Evolutionary conservation across 805 yeast genomes (phyloP).

Genomic region (Candida quercuum): DNA sequence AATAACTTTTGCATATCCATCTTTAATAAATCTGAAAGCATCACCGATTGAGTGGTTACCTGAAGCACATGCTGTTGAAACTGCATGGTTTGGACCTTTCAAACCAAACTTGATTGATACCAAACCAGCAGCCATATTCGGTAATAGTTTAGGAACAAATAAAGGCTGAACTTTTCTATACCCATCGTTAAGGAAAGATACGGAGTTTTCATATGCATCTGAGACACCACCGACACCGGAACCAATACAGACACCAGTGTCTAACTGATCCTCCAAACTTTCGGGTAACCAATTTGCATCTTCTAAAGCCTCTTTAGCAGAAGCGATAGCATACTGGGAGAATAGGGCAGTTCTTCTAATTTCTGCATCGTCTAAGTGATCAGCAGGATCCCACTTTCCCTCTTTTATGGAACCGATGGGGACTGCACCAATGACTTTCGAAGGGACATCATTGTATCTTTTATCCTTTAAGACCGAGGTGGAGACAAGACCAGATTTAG

Average conservation of each 20-base stretch:
- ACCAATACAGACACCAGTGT: slow-evolving; percentile 80
- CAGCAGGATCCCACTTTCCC: slow-evolving; percentile 46
- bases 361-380: slow-evolving; percentile 38
- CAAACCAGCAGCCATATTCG: slow-evolving; percentile 94
- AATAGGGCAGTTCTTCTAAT: slow-evolving; percentile 61
- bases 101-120: slow-evolving; percentile 74
- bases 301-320: slow-evolving; percentile 69
- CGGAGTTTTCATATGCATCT: slow-evolving; percentile 61
- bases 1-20: slow-evolving; percentile 81
- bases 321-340: slow-evolving; percentile 73
- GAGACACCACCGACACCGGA: slow-evolving; percentile 88
- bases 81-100: slow-evolving; percentile 83
- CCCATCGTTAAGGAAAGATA: slow-evolving; percentile 42
- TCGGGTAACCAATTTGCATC: slow-evolving; percentile 56
- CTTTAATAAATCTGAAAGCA: slow-evolving; percentile 72
- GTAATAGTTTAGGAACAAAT: slow-evolving; percentile 75
- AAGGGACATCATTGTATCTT: slow-evolving; percentile 47
- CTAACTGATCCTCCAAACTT: slow-evolving; percentile 26
- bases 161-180: slow-evolving; percentile 77
- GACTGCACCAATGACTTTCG: slow-evolving; percentile 71
- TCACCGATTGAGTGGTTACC: slow-evolving; percentile 94
- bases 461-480: slow-evolving; percentile 32
- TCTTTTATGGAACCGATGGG: slow-evolving; percentile 43
- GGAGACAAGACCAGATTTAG: slow-evolving; percentile 55
- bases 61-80: slow-evolving; percentile 94